Base-by-base conservation (phyloP, 495 filamentous ascomycete genomes). In the Aspergillus wentii region DNA sequence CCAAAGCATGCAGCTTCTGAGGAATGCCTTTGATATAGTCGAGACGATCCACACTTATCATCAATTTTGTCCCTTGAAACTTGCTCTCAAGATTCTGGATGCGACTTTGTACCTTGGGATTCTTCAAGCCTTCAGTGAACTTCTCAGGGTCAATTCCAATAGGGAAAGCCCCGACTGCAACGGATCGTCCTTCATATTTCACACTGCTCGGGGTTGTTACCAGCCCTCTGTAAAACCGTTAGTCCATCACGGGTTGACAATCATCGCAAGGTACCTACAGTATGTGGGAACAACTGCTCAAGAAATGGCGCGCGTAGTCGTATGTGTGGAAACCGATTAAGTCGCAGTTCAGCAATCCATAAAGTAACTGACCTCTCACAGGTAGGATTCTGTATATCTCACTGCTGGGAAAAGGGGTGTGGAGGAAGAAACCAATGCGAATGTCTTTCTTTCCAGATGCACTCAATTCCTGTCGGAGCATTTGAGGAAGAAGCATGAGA, bases 21-120 rank as follows among this genome's bases (percentile, higher is more conserved):
- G 87, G 87, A 18, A 94, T 83, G 33, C 88, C 87, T 51, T 94
- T 94, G 75, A 92, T 90, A 57, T 94, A 92, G 56, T 94, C 87
- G 25, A 94, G 71, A 23, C 87, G 78, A 52, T 94, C 87, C 17
- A 94, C 87, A 30, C 87, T 86, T n/a, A 94, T 86, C 43, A 94
- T 89, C 27, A 94, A 66, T 64, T 89, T 92, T 27, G 86, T 82
- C 37, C 88, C 87, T 42, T 86, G 76, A 51, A 92, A 94, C 55
- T 90, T 89, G 41, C 78, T 79, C 51, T 83, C 75, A 3, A 94
- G 68, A 2, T 76, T 69, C 0, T 78, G 74, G 36, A 94, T 90
- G 29, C 87, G 83, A 43, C 84, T 78, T 51, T 85, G 77, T 1
- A 94, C 83, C 34, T 74, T 79, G 7, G 75, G 72, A 46, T 82